Percentiles rank a stretch among this genome's conserved stretches.
These are phyloP conservation scores for Fusarium luffae DNA, from an alignment of 2,329 filamentous ascomycete genomes.

Conservation along the genomic window DNA sequence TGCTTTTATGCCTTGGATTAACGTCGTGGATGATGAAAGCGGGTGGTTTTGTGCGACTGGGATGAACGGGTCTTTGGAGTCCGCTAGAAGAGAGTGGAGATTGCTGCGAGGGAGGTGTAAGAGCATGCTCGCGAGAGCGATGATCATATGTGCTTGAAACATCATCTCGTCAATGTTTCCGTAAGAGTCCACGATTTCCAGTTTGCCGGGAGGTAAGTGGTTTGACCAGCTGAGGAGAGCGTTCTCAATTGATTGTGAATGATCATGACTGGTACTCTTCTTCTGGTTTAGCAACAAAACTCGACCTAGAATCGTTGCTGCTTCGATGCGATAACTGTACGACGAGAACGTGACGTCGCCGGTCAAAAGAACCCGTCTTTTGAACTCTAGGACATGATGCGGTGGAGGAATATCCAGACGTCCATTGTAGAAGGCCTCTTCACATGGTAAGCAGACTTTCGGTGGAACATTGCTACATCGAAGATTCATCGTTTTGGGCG, in stretches of 20 bases:
- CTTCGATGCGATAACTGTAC: slow-evolving; percentile 42
- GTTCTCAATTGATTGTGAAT: slow-evolving; percentile 38
- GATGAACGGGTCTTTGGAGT: slow-evolving; percentile 23
- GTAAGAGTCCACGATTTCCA: slow-evolving; percentile 35
- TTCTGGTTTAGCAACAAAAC: slow-evolving; percentile 29
- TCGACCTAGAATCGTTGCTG: slow-evolving; percentile 31
- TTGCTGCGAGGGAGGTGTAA: slow-evolving; percentile 39
- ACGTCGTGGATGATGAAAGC: slow-evolving; percentile 14
- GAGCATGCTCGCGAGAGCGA: slow-evolving; percentile 35
- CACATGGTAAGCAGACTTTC: slow-evolving; percentile 35
- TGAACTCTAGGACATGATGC: slow-evolving; percentile 32
- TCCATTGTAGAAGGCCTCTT: slow-evolving; percentile 27
- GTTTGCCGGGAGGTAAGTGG: slow-evolving; percentile 25
- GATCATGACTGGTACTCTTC: slow-evolving; percentile 28
- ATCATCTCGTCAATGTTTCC: slow-evolving; percentile 42
- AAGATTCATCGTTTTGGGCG: slow-evolving; percentile 19
- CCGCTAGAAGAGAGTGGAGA: slow-evolving; percentile 16
- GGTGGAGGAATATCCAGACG: slow-evolving; percentile 19
- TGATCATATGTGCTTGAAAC: slow-evolving; percentile 40
- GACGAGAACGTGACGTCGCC: slow-evolving; percentile 38
- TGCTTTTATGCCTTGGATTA: slow-evolving; percentile 40
- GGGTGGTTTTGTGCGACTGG: slow-evolving; percentile 17
- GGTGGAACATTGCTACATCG: slow-evolving; percentile 28
- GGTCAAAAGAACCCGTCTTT: slow-evolving; percentile 12
- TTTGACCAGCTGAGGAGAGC: slow-evolving; percentile 39